Percentiles rank a stretch among this genome's conserved stretches.
Conservation (phyloP, 495 filamentous ascomycete genomes). For the Umbilicaria muhlenbergii region DNA sequence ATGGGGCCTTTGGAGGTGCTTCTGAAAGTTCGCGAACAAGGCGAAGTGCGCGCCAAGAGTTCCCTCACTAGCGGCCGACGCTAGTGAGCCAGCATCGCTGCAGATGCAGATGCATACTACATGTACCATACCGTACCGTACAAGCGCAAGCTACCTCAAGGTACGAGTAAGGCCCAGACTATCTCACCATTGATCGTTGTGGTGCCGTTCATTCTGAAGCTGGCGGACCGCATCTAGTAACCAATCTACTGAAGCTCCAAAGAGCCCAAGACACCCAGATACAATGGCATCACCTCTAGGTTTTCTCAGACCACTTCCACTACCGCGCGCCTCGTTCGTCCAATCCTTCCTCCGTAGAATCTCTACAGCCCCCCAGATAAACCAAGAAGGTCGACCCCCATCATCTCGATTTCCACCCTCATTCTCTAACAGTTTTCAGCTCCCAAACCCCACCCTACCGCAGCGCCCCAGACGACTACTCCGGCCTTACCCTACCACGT, state of each 20-base stretch:
- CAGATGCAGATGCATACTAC: no score
- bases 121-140: no score
- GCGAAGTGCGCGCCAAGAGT: neutral
- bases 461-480: constrained; percentile 15
- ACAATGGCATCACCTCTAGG: neutral
- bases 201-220: no score
- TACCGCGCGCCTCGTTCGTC: constrained; percentile 8
- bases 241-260: no score
- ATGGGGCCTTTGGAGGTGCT: no score
- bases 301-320: constrained; percentile 16
- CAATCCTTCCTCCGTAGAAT: neutral
- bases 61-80: neutral
- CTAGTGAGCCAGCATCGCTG: no score
- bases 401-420: neutral
- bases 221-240: no score
- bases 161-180: no score
- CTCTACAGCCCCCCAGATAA: neutral
- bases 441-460: neutral
- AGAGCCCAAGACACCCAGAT: no score
- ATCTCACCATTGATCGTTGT: no score
- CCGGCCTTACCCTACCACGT: constrained; percentile 53
- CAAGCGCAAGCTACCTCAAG: neutral
- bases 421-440: constrained; percentile 2
- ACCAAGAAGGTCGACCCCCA: neutral
- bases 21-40: neutral